A percentile compares a stretch with the other conserved stretches of the same genome.
Conservation (phyloP, 768 basidiomycete genomes). For the Lentinula aciculospora region DNA sequence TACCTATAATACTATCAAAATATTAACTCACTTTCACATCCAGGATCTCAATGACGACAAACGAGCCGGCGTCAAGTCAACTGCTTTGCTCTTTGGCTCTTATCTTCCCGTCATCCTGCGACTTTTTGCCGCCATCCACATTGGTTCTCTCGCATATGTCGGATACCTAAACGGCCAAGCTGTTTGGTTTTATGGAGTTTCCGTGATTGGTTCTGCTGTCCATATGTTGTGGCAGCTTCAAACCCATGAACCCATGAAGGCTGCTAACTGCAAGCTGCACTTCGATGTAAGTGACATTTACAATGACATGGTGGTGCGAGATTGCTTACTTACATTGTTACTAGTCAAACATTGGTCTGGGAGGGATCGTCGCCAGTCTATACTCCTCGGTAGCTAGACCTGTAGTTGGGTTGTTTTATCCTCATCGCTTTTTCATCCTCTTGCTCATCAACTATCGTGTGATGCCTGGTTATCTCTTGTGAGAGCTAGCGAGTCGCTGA, state of each 20-base stretch:
- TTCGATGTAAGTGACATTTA: background rate
- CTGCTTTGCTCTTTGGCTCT: constrained; percentile 52
- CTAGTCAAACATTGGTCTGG: no score
- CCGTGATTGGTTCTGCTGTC: constrained; percentile 11
- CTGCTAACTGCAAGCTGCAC: constrained; percentile 13
- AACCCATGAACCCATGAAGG: constrained; percentile 12
- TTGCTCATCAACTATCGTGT: no score
- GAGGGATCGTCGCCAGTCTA: no score
- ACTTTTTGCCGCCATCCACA: constrained; percentile 25
- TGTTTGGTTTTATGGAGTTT: constrained; percentile 11
- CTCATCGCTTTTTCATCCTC: no score
- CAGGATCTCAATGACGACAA: constrained; percentile 52
- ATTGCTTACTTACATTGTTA: no score
- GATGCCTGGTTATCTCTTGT: no score
- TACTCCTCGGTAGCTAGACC: no score
- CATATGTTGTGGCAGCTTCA: constrained; percentile 15
- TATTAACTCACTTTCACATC: background rate
- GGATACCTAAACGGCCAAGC: constrained; percentile 22
- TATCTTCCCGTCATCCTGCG: constrained; percentile 37
- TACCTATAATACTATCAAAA: constrained; percentile 13
- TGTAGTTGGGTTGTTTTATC: no score
- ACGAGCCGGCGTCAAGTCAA: constrained; percentile 54
- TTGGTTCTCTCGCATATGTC: constrained; percentile 18
- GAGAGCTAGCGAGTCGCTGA: no score
- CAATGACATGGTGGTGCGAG: no score